phyloP scores from a whole-genome alignment of 371 early-diverging fungal species.

The Amoeboaphelidium protococcarum region DNA sequence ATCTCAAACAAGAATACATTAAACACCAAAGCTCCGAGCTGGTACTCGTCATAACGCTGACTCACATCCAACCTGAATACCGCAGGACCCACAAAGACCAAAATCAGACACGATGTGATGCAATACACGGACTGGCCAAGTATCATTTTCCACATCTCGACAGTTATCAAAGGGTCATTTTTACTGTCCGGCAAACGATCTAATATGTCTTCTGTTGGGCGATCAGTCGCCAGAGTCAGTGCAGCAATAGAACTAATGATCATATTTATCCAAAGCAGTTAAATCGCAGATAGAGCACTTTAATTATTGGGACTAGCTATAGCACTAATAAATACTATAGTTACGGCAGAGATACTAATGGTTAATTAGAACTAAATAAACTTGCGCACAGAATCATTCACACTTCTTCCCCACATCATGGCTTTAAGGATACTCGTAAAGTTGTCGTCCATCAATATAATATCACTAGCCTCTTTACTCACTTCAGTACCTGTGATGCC shows the following conservation, averaged over 20 bases:
- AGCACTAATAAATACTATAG: slow-evolving; percentile 29
- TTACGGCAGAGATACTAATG: slow-evolving; percentile 41
- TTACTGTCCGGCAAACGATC: slow-evolving; percentile 46
- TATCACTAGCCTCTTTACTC: slow-evolving; percentile 48
- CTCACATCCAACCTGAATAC: slow-evolving; percentile 29
- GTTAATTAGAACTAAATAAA: slow-evolving; percentile 54
- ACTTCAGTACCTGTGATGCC: slow-evolving; percentile 55
- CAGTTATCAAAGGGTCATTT: slow-evolving; percentile 52
- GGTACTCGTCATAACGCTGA: no score
- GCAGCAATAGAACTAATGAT: slow-evolving; percentile 71
- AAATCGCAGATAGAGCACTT: slow-evolving; percentile 46
- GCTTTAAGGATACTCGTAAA: slow-evolving; percentile 45
- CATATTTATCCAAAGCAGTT: slow-evolving; percentile 56
- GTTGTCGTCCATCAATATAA: slow-evolving; percentile 51
- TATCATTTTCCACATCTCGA: slow-evolving; percentile 77
- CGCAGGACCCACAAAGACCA: no score
- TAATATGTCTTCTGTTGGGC: slow-evolving; percentile 41
- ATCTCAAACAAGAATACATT: slow-evolving; percentile 85
- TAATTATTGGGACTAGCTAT: slow-evolving; percentile 13
- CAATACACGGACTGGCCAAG: slow-evolving; percentile 63
- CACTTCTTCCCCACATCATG: slow-evolving; percentile 48
- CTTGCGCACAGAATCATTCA: slow-evolving; percentile 46
- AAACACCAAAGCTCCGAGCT: slow-evolving; percentile 68
- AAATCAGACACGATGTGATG: slow-evolving; percentile 6
- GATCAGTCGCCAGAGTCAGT: slow-evolving; percentile 59